Evolutionary conservation across 2,329 filamentous ascomycete species (phyloP), one percentile per base, ranked within the genome.

Genomic region (Ophiostoma quercus): DNA sequence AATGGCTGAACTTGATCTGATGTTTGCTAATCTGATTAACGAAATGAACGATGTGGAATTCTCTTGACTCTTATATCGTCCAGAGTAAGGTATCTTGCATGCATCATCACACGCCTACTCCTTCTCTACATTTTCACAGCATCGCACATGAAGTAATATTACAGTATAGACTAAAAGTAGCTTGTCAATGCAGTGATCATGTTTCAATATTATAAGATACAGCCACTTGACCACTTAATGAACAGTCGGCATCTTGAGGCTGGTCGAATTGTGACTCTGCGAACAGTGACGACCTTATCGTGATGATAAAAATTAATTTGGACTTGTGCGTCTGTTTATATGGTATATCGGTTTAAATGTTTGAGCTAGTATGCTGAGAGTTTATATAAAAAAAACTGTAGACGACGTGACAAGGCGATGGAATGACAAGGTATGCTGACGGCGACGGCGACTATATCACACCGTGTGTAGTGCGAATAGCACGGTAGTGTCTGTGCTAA

Each of bases 251-350:
- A 19, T 19, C 60, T 65, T 65, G 14, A 25, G 14, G 19, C n/a
- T 8, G 3, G 6, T 3, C 19, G 4, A 65, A 2, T 66, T 9
- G 62, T 39, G n/a, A 14, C 65, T 43, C n/a, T 22, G 11, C 37
- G 65, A 66, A 41, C 39, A 47, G 65, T 66, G 65, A 66, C 65
- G 11, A 8, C 65, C 65, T 66, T 14, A 1, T 66, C 39, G 7
- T 3, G 11, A 14, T 25, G 19, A 8, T 66, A 32, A 4, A 47
- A 32, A 11, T 14, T 29, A 12, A 43, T 1, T 65, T 19, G 22
- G 8, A 47, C 16, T 11, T n/a, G 29, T 22, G 16, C 11, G 6
- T 37, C 7, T 65, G 12, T 39, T 4, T n/a, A 47, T 5, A 8
- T 19, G 7, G 6, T 1, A 19, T 47, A 47, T n/a, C 16, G 19